A percentile compares a stretch with the other conserved stretches of the same genome.
Conservation (phyloP, 768 basidiomycete species). For the Boletus subparvulus region DNA sequence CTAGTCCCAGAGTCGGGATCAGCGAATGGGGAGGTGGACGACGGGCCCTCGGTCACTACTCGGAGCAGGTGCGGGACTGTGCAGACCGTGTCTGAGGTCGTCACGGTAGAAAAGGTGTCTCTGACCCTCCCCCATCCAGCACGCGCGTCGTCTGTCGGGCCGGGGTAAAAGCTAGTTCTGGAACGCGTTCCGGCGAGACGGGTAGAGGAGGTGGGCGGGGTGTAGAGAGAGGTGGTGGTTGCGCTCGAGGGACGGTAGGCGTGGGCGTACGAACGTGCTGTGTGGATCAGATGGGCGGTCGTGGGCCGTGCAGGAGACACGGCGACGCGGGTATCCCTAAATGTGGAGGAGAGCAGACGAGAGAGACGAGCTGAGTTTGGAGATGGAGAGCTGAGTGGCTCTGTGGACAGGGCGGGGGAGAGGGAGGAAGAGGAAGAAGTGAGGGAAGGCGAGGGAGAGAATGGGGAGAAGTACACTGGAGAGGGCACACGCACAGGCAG, state of each 20-base stretch:
- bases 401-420: conserved; percentile 17
- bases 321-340: conserved; percentile 5
- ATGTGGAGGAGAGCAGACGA: conserved; percentile 24
- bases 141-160: background rate
- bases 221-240: background rate
- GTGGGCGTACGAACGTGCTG: conserved; percentile 16
- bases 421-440: conserved; percentile 9
- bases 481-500: conserved; percentile 19
- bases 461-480: conserved; percentile 22
- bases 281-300: conserved; percentile 18
- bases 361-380: conserved; percentile 15
- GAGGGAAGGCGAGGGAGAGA: conserved; percentile 18
- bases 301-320: conserved; percentile 10
- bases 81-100: conserved; percentile 18
- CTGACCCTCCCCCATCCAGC: background rate
- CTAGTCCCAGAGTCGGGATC: background rate
- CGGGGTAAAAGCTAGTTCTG: conserved; percentile 11
- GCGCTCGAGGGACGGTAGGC: conserved; percentile 14
- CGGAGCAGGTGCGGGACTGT: background rate
- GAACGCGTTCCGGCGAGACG: conserved; percentile 6
- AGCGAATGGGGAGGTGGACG: background rate
- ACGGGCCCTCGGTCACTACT: background rate
- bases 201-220: background rate
- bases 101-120: conserved; percentile 25
- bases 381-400: conserved; percentile 6